Evolutionary conservation across 768 basidiomycete genomes (phyloP), one percentile per base, ranked within the genome.

Genomic region (Paxillus involutus): DNA sequence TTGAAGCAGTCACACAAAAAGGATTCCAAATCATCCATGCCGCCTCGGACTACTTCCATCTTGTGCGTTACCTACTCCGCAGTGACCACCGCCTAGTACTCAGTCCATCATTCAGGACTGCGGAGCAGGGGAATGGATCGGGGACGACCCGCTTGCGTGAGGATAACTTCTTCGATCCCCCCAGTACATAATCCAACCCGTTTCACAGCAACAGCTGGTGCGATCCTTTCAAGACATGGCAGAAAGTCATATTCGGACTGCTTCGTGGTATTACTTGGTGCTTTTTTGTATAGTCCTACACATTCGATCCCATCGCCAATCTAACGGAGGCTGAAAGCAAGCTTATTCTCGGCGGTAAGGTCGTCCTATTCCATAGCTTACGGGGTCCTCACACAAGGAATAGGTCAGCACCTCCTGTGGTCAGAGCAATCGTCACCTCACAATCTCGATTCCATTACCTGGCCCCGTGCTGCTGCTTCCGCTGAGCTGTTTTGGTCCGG

Each of bases 401-500:
- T 47, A 83, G 82, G 83, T 13, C 78, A 90, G 63, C 82, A 86
- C 32, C 77, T 84, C 1, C 73, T 91, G 3, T 91, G 87, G 88
- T 78, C 84, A 0, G 89, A 91, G 64, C 88, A 90, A 65, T 80
- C 86, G 0, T 78, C 79, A 8, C 78, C 86, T n/a, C 73, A 77
- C 51, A 91, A 86, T 61, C 67, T 91, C 26, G 89, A 91, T 59
- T 62, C 80, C 2, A 83, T 83, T 45, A 75, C 79, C 2, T 91
- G 89, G 89, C 89, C 88, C 12, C 78, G 87, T 47, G 84, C 85
- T 13, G 85, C 84, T 0, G 79, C 82, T 0, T 81, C 83, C 12
- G 88, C 88, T 0, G 90, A 91, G 74, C 64, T 90, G 14, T 91
- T 89, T 68, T 91, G 89, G 89, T 83, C 80, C 1, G 88, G 88